Evolutionary conservation across 306 rosid species (phyloP), one percentile per base, ranked within the genome.

Genomic region (Argentina anserina): DNA sequence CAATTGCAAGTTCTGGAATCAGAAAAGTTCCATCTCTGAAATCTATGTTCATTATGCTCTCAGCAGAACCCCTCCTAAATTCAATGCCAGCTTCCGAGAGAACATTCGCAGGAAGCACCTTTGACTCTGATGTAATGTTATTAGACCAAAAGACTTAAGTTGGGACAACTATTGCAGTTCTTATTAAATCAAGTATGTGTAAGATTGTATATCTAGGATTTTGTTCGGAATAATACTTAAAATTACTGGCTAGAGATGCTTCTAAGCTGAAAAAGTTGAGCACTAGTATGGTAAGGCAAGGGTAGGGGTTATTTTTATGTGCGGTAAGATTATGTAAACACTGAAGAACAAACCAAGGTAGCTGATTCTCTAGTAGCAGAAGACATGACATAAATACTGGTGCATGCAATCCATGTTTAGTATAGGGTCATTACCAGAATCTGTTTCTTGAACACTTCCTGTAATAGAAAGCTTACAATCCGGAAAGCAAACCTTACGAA

Each of bases 311-410:
- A 0, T 50, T n/a, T n/a, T n/a, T 23, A 25, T 7, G 9, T 2
- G 7, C 9, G 1, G 79, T 73, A 18, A 14, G 3, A 28, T 5
- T 1, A 36, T 62, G 64, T n/a, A 81, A 26, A 0, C 0, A 5
- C n/a, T 74, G 18, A 15, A 81, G 74, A 8, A 77, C 74, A 67
- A 69, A 28, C 85, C 85, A 77, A 23, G 81, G 85, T 6, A 77
- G 7, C 36, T 81, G 81, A 70, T 73, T 81, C 31, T 81, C 69
- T 7, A 81, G 55, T 41, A 65, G 56, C n/a, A 76, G 7, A 42
- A 81, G 56, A 20, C 78, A 41, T 72, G 81, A 5, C 0, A 67
- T 0, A 81, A 41, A 67, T 55, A 58, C 21, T 39, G 59, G 13
- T 2, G 11, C 49, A 76, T 46, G 29, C 81, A 66, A 6, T 55